A percentile compares a stretch with the other conserved stretches of the same genome.
Evolutionary conservation across 169 alveolate genomes (phyloP).

Genomic region (Cryptosporidium ryanae): DNA sequence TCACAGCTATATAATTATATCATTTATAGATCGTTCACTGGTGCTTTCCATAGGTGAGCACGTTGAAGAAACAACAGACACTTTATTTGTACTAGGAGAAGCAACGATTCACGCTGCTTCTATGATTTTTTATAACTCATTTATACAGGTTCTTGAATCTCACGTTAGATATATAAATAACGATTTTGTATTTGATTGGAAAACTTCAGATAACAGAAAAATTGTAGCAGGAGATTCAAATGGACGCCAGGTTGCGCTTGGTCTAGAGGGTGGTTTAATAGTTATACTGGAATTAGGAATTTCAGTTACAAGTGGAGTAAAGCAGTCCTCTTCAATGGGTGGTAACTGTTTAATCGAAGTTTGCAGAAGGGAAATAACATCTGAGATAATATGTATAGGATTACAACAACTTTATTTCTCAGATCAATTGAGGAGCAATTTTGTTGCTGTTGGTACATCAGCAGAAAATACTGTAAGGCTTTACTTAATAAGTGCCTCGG

Average conservation of each 20-base stretch:
- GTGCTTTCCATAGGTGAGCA: constrained; percentile 95
- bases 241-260: constrained; percentile 90
- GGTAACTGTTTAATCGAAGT: constrained; percentile 31
- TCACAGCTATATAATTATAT: constrained; percentile 92
- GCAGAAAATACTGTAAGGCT: constrained; percentile 93
- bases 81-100: constrained; percentile 87
- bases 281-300: constrained; percentile 76
- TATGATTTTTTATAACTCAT: constrained; percentile 89
- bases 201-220: constrained; percentile 84
- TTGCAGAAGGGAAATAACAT: constrained; percentile 77
- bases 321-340: constrained; percentile 52
- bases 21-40: constrained; percentile 93
- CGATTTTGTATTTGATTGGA: constrained; percentile 84
- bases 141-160: constrained; percentile 91
- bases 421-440: constrained; percentile 91
- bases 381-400: constrained; percentile 87
- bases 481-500: constrained; percentile 91
- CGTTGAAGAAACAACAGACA: constrained; percentile 91
- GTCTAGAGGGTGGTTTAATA: constrained; percentile 77
- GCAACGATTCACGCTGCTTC: constrained; percentile 88
- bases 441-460: constrained; percentile 94
- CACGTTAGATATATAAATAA: constrained; percentile 90
- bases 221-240: constrained; percentile 92
- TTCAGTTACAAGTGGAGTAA: constrained; percentile 53
- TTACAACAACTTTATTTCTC: constrained; percentile 89